Evolutionary conservation across 1,139 yeast genomes (phyloP), one percentile per base, ranked within the genome.

Genomic region (Scheffersomyces insectosa): DNA sequence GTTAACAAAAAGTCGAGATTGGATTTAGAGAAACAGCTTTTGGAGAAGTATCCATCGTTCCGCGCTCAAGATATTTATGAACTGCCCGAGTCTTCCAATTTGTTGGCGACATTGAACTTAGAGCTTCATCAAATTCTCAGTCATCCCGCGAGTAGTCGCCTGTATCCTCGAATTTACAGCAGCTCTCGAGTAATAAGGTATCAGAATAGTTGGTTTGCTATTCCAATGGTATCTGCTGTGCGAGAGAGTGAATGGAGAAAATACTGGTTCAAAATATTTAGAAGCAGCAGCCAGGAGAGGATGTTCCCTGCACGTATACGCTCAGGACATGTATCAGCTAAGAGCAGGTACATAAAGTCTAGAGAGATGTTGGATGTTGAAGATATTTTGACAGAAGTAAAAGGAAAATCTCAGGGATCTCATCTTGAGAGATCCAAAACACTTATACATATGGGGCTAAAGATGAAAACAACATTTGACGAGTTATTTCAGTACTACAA

Each of bases 201-300:
- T 9, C 34, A 31, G 23, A 31, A 31, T 20, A 14, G 11, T 31
- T 31, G 34, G 34, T 31, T 31, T 12, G 13, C 15, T 31, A 14
- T 31, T 8, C 34, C 34, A 11, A 31, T 15, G 20, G 34, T 31
- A 7, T 31, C 15, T 14, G 34, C 23, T 6, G 15, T 31, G 34
- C n/a, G 20, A 2, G 20, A 31, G 15, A 14, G 28, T 5, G 27
- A 39, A n/a, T 50, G 54, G 54, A 46, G 52, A 32, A 27, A 36
- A 20, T 44, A 38, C 33, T 50, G 52, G 52, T 50, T 47, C 30
- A 10, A 14, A 20, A 31, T 12, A 5, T 31, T 31, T 20, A 7
- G 13, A 12, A 14, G 23, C 11, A n/a, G 20, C 10, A 9, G 11
- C 11, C 15, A 13, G 6, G 8, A 11, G 14, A 31, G 34, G n/a